These are phyloP conservation scores for Mucor saturninus DNA, from an alignment of 371 early-diverging fungal species.

Conservation along the genomic window DNA sequence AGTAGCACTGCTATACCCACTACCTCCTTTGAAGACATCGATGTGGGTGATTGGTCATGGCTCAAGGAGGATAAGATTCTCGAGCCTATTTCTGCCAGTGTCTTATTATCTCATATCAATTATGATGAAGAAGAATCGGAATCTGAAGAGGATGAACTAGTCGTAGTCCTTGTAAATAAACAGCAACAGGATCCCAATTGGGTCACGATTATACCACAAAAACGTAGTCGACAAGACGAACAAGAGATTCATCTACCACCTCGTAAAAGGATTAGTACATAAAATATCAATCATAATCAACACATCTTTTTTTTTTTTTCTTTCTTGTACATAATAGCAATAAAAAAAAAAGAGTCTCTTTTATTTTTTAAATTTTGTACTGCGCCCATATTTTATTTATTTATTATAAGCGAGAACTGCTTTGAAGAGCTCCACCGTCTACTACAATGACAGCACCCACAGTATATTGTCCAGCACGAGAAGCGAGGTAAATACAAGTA, in stretches of 20 bases:
- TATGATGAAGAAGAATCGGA: constrained; percentile 4
- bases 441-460: constrained; percentile 80
- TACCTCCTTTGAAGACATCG: neutral
- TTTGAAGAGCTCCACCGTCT: constrained; percentile 73
- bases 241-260: neutral
- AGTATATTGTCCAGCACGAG: constrained; percentile 77
- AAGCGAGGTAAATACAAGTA: constrained; percentile 71
- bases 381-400: neutral
- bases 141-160: constrained; percentile 3
- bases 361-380: neutral
- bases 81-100: constrained; percentile 1
- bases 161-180: constrained; percentile 2
- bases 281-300: neutral
- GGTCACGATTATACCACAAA: constrained; percentile 1
- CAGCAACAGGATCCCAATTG: neutral
- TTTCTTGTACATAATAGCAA: neutral
- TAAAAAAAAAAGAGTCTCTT: neutral
- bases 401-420: constrained; percentile 29
- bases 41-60: constrained; percentile 7
- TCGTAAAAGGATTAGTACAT: constrained; percentile 5
- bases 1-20: neutral
- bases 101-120: neutral
- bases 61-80: constrained; percentile 2
- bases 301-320: neutral
- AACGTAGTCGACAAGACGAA: neutral